Base-by-base conservation (phyloP, 176 grass and related monocot species). In the Elymus sibiricus region DNA sequence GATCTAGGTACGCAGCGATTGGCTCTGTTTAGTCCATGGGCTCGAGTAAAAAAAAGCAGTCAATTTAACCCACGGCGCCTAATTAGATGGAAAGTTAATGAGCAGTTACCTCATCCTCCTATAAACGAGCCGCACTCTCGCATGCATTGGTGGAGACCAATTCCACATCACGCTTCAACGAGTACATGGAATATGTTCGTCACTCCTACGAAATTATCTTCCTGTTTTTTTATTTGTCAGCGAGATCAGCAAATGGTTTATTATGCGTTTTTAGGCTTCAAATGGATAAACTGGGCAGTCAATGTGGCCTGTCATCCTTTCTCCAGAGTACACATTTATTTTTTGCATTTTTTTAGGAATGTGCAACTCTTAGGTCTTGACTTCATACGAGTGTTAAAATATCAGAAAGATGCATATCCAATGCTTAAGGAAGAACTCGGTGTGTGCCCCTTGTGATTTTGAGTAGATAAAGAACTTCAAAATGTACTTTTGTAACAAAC, bases 141-240 rank as follows among this genome's bases (percentile, higher is more conserved):
- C 31, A 32, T 32, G 31, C 31, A 32, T 32, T 32, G 31, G 31
- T 32, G 31, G 31, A 32, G 31, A 32, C 31, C 31, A 32, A 32
- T 32, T 32, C 31, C 31, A 32, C 31, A 32, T 2, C 31, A 32
- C 31, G 31, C n/a, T n/a, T n/a, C n/a, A n/a, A n/a, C n/a, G 97
- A 99, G 83, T 94, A 93, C 65, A 99, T 99, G 94, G 97, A 99
- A 99, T 99, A 99, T 90, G 97, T 99, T 78, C 44, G 91, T 89
- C 89, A 61, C 70, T 70, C 75, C 83, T 69, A 67, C 38, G 11
- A 35, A 46, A 69, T 29, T 22, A 40, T 27, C 43, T 79, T 60
- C 16, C 19, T 67, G 22, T 79, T 49, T 87, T n/a, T 65, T 64
- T 7, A 70, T 0, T 90, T 82, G 1, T 58, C 15, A 32, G 83